Evolutionary conservation across 2,329 filamentous ascomycete species (phyloP), one percentile per base, ranked within the genome.

Genomic region (Aspergillus felis): DNA sequence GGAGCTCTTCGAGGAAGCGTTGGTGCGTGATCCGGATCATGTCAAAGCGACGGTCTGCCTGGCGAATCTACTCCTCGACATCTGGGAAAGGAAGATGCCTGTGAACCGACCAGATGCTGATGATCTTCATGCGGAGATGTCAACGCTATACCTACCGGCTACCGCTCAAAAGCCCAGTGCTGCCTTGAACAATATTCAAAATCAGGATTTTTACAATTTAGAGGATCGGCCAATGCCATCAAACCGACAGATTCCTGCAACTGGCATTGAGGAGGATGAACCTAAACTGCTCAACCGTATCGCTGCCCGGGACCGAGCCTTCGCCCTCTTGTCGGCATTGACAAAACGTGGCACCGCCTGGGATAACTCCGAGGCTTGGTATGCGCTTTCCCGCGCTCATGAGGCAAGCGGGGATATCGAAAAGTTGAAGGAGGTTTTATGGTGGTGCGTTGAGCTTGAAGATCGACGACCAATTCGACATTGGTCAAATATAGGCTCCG

Each of bases 401-500:
- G 94, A 99, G 74, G 86, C 92, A 70, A 90, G 90, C 57, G 90
- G 89, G 0, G 90, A 96, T 77, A 75, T 85, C 1, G 90, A 94
- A 41, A 96, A 93, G 78, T 89, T 94, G 14, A 95, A 92, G 77
- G 89, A 94, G 65, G 91, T 92, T 49, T 81, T 97, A 6, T 97
- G 94, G 94, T 97, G 93, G 92, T 96, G 92, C 66, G 90, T 99
- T 12, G 92, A 97, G 75, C 80, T 99, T 29, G 94, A 97, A 71
- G 93, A 99, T 71, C 86, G 85, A 7, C 86, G 85, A 62, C 91
- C 88, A 0, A 83, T 96, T 50, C 85, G 94, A 57, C 83, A 84
- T 57, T 97, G 93, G 94, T 82, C 80, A 29, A 87, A 83, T 63
- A 81, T 91, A 28, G 87, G 84, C 3, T 81, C 81, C 51, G 85